Evolutionary conservation across 2,329 filamentous ascomycete species (phyloP), one percentile per base, ranked within the genome.

Genomic region (Beauveria bassiana): DNA sequence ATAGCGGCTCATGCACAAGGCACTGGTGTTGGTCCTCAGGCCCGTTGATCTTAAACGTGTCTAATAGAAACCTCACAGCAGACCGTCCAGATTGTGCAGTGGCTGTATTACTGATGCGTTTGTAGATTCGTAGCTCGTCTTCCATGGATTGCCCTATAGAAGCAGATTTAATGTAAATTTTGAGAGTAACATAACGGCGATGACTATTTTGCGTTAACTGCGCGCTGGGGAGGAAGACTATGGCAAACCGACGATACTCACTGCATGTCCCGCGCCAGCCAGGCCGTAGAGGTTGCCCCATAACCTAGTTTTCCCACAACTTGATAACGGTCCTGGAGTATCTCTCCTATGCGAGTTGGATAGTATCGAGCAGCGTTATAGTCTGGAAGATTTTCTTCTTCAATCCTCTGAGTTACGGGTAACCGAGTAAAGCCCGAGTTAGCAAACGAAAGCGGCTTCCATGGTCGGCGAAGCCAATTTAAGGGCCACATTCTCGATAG

Each of bases 91-190:
- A 31, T 20, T 40, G 56, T 4, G 2, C 12, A 2, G 46, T 50
- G 22, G 56, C 24, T 51, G 10, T 26, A n/a, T 28, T 16, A 31
- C 22, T 49, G 55, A 58, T 59, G 5, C 34, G 56, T 10, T 8
- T 22, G 22, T 80, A 79, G n/a, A 79, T 78, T 3, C 69, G 65
- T 12, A 78, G 64, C 66, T 80, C 78, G 18, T 75, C 46, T 4
- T 72, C 67, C 5, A 70, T 10, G 24, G 69, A 63, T 8, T 40
- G 16, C 0, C 69, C 69, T 65, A 73, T 68, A 0, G 67, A 64
- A 52, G 64, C 7, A 0, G 69, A 64, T 8, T 66, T 61, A 0
- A 71, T 61, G 38, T 69, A 74, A 1, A 76, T 51, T 45, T 75
- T 77, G 5, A 77, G 61, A 0, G 71, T 68, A 1, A 75, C 71